These are phyloP conservation scores for Hypoxylon sp. DNA, from an alignment of 2,329 filamentous ascomycete species.

Conservation along the genomic window DNA sequence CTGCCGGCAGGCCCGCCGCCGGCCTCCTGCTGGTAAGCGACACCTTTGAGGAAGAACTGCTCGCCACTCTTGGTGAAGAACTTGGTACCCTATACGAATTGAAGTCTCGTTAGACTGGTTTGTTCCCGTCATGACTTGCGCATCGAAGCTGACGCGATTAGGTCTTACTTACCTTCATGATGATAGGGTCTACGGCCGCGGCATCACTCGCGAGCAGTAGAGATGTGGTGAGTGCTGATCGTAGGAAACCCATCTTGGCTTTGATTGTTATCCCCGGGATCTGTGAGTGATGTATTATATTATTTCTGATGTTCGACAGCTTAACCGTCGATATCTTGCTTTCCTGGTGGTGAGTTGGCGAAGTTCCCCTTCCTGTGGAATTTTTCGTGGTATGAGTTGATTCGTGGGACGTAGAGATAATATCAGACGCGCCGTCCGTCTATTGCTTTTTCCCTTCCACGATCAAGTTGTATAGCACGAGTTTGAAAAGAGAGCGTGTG, in stretches of 20 bases:
- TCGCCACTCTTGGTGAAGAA: constrained; percentile 77
- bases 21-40: constrained; percentile 80
- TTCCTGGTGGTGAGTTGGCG: background rate
- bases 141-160: background rate
- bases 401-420: constrained; percentile 16
- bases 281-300: constrained; percentile 1
- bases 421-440: constrained; percentile 4
- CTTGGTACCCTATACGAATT: constrained; percentile 46
- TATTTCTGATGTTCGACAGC: background rate
- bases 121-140: background rate
- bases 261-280: constrained; percentile 23
- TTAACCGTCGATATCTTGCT: background rate
- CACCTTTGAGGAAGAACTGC: constrained; percentile 73
- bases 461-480: constrained; percentile 12
- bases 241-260: constrained; percentile 49
- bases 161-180: constrained; percentile 48
- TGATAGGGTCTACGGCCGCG: constrained; percentile 49
- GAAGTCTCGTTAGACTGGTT: constrained; percentile 16
- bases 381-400: background rate
- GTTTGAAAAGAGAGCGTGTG: constrained; percentile 28
- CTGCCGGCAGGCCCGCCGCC: constrained; percentile 58
- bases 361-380: constrained; percentile 5
- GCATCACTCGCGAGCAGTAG: constrained; percentile 46
- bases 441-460: constrained; percentile 16
- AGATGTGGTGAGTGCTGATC: constrained; percentile 46